Evolutionary conservation across 129 eudicot genomes (phyloP), one percentile per base, ranked within the genome.

Genomic region (Escallonia herrerae): DNA sequence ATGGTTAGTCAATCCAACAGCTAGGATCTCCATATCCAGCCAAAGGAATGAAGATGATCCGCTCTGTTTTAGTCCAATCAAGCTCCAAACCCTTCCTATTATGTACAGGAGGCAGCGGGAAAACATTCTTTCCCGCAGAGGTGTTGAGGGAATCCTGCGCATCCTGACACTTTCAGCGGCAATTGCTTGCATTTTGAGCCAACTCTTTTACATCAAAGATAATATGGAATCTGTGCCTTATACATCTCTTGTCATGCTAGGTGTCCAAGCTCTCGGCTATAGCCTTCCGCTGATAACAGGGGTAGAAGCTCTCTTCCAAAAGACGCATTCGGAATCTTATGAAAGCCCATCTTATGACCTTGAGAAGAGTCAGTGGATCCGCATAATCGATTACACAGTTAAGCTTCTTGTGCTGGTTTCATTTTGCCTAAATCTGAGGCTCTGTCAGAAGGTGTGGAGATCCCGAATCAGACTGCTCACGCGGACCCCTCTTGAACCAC

Each of bases 51-150:
- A 72, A 68, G 80, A 81, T 66, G 99, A 93, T 63, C 93, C 96
- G 0, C 87, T 93, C 8, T 84, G 73, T 74, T 93, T 93, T 64
- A 52, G 51, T 9, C 82, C 82, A 22, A 52, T 88, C 60, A 81
- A 77, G 65, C 90, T 93, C 62, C 89, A 85, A 73, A 89, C 96
- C 0, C 66, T 76, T 14, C 90, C 95, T 7, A 72, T 93, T 10
- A 79, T 89, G 90, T 93, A 93, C 22, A 78, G 99, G 74, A 85
- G 76, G 59, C 99, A 93, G 71, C 79, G 99, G 63, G 93, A 88
- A 68, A 91, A 86, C 47, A 80, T 86, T 56, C 91, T 93, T 39
- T 85, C 96, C 10, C 78, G 93, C 3, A 80, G 80, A 73, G 95
- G 95, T 5, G 81, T 93, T 3, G 96, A 93, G 64, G 99, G 95